These are phyloP conservation scores for Helicocarpus griseus DNA, from an alignment of 2,329 filamentous ascomycete species.

Conservation along the genomic window DNA sequence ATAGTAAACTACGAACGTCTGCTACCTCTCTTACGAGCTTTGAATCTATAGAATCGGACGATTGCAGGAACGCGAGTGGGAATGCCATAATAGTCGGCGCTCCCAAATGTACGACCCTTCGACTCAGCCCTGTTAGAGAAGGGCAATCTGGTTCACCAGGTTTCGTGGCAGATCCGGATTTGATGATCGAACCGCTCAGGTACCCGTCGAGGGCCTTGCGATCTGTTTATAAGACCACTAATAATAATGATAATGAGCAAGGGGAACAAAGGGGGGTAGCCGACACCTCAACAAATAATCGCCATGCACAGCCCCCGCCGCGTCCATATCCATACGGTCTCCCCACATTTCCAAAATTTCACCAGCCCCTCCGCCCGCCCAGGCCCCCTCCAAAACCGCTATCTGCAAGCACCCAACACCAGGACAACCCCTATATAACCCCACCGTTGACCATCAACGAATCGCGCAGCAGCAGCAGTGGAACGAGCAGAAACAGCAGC, in stretches of 20 bases:
- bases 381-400: not conserved
- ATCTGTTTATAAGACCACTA: not conserved
- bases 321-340: not conserved
- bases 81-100: slow-evolving; percentile 12
- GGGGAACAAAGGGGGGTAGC: not conserved
- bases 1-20: slow-evolving; percentile 5
- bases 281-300: not conserved
- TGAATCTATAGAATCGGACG: slow-evolving; percentile 19
- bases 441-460: not conserved
- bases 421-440: not conserved
- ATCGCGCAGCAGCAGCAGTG: not conserved
- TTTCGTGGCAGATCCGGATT: not conserved
- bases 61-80: slow-evolving; percentile 1
- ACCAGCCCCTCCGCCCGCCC: not conserved
- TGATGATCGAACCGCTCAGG: not conserved
- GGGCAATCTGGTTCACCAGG: not conserved
- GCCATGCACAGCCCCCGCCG: not conserved
- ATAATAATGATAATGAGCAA: not conserved
- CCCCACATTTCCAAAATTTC: not conserved
- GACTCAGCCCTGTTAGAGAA: slow-evolving; percentile 17
- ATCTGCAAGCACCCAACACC: not conserved
- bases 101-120: slow-evolving; percentile 12
- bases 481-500: slow-evolving; percentile 5
- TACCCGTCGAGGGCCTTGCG: not conserved
- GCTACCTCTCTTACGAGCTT: slow-evolving; percentile 15